phyloP scores from a whole-genome alignment of 1,139 yeast species.

The Spencermartinsiella ligniputridi region DNA sequence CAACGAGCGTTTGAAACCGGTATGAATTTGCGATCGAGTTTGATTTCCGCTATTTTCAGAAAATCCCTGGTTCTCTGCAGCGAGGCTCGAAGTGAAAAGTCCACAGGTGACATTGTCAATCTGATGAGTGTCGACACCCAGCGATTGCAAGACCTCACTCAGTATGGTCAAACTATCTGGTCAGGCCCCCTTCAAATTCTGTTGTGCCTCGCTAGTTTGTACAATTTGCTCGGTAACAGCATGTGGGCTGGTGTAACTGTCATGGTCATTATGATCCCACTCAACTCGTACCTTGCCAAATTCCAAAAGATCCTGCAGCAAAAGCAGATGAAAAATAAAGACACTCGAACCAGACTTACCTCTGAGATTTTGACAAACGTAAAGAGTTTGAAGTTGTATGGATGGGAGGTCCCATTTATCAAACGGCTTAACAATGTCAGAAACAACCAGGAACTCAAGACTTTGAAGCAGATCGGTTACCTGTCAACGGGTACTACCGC shows the following conservation, averaged over 20 bases:
- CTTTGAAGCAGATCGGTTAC: constrained; percentile 71
- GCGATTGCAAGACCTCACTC: constrained; percentile 84
- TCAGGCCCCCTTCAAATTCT: constrained; percentile 93
- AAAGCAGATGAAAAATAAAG: constrained; percentile 63
- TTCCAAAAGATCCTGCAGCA: constrained; percentile 76
- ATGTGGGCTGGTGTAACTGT: constrained; percentile 97
- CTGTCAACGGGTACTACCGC: constrained; percentile 70
- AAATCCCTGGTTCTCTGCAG: constrained; percentile 78
- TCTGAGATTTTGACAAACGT: constrained; percentile 88
- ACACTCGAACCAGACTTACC: constrained; percentile 65
- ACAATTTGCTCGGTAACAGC: constrained; percentile 74
- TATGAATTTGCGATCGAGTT: constrained; percentile 78
- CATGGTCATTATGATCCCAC: constrained; percentile 79
- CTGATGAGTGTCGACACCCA: constrained; percentile 97
- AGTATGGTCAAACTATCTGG: constrained; percentile 85
- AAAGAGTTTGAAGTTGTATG: constrained; percentile 86
- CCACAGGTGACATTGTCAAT: constrained; percentile 97
- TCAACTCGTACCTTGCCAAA: constrained; percentile 71
- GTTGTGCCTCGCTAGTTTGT: constrained; percentile 71
- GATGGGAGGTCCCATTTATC: constrained; percentile 90
- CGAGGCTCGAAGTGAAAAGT: constrained; percentile 72
- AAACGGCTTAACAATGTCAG: constrained; percentile 72
- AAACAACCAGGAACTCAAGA: constrained; percentile 80
- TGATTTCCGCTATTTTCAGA: constrained; percentile 73
- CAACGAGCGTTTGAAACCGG: constrained; percentile 86